phyloP scores from a whole-genome alignment of 1,284 basidiomycete genomes.

The Ganoderma lingzhi region DNA sequence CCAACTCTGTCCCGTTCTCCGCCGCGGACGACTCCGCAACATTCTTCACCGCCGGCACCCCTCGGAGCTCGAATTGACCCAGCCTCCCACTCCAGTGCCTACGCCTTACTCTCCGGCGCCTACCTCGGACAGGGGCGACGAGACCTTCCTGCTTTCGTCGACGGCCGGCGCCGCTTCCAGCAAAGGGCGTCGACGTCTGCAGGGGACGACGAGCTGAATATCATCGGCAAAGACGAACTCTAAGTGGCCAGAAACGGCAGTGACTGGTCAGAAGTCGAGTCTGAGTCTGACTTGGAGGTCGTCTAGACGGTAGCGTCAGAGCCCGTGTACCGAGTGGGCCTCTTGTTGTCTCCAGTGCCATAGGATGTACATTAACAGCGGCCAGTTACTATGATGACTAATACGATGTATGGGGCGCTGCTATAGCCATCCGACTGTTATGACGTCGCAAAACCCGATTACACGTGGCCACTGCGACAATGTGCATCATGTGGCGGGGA shows the following conservation, averaged over 20 bases:
- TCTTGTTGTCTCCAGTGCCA: too few relatives aligned
- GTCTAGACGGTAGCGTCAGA: background rate
- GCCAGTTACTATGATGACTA: too few relatives aligned
- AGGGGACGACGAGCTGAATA: slow-evolving; percentile 26
- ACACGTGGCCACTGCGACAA: too few relatives aligned
- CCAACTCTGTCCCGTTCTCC: background rate
- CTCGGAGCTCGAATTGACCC: background rate
- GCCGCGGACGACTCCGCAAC: background rate
- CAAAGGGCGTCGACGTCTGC: background rate
- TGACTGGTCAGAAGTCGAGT: background rate
- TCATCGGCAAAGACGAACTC: slow-evolving; percentile 29
- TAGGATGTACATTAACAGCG: too few relatives aligned
- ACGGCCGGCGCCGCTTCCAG: slow-evolving; percentile 10
- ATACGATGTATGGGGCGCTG: too few relatives aligned
- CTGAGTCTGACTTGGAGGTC: background rate
- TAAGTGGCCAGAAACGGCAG: slow-evolving; percentile 6
- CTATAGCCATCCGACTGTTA: too few relatives aligned
- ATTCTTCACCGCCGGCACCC: background rate
- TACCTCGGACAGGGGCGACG: slow-evolving; percentile 9
- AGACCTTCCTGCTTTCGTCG: slow-evolving; percentile 28
- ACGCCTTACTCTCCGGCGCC: slow-evolving; percentile 6
- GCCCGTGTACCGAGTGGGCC: too few relatives aligned
- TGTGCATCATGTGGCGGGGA: too few relatives aligned
- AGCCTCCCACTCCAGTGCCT: background rate
- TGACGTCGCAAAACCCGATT: too few relatives aligned